These are phyloP conservation scores for Gymnopus androsaceus DNA, from an alignment of 1,284 basidiomycete genomes.

Conservation along the genomic window DNA sequence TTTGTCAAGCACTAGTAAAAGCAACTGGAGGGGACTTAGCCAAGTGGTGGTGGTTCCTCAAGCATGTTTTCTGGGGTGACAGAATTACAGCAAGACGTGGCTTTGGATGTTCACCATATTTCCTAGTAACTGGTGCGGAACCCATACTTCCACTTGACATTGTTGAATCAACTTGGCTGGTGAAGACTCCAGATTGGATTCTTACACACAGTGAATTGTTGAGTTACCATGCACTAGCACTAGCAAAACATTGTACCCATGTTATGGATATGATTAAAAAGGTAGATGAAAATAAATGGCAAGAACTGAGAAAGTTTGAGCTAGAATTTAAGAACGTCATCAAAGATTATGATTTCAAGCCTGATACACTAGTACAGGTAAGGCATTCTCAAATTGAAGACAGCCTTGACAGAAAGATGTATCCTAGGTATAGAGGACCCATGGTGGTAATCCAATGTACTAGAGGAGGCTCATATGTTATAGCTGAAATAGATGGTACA, in stretches of 20 bases:
- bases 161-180: too few relatives aligned
- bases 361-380: conserved; percentile 10
- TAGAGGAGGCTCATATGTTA: conserved; percentile 9
- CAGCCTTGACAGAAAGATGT: conserved; percentile 12
- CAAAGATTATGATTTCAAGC: conserved; percentile 9
- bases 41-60: conserved; percentile 9
- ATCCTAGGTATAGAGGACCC: conserved; percentile 8
- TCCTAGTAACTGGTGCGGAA: conserved; percentile 10
- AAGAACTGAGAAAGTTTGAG: conserved; percentile 3
- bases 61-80: conserved; percentile 3
- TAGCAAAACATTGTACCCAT: conserved; percentile 10
- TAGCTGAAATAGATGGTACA: conserved; percentile 10
- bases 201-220: background rate
- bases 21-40: conserved; percentile 1
- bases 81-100: background rate
- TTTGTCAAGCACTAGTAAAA: conserved; percentile 10
- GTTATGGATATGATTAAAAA: background rate
- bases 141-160: conserved; percentile 13
- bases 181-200: conserved; percentile 6
- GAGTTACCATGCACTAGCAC: background rate
- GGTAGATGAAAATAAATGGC: conserved; percentile 1
- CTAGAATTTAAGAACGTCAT: background rate
- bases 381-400: conserved; percentile 5
- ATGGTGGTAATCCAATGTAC: conserved; percentile 9
- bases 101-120: conserved; percentile 15